Evolutionary conservation across 1,284 basidiomycete genomes (phyloP), one percentile per base, ranked within the genome.

Genomic region (Sphaerobolus stellatus): DNA sequence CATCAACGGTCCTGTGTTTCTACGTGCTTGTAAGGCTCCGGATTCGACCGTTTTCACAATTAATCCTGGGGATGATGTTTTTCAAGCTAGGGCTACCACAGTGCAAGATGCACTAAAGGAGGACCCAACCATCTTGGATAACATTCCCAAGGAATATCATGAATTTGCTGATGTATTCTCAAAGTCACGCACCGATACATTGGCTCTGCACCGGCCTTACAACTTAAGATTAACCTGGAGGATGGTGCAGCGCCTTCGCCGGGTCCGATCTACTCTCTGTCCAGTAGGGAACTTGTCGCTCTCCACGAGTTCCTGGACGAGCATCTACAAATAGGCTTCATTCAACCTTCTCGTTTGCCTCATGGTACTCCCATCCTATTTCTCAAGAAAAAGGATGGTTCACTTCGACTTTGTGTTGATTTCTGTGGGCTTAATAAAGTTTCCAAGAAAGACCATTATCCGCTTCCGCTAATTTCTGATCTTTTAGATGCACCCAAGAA

Each of bases 221-320:
- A 27, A 43, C 41, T 43, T 13, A 5, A 43, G 41, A 73, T 74
- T 38, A 62, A 68, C 1, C 50, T 74, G n/a, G 64, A 72, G 41
- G 64, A 68, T 1, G 70, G 67, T 2, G 65, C 58, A 25, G 16
- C 47, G 13, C 72, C 71, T 4, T 66, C 68, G 1, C 68, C 67
- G 16, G 68, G 71, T 2, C 66, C 64, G 1, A 60, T 73, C 28
- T 75, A 75, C 56, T 54, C 60, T 1, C 65, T 74, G 9, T 68
- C 70, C 1, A 59, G 56, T 13, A 50, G 57, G 3, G 71, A 76
- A 62, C 66, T 62, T 5, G 59, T 69, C n/a, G 65, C 66, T 0
- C 61, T 76, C 2, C 52, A 52, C 11, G 66, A 69, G n/a, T 75
- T 70, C 54, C 50, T 78, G 44, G 61, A 73, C 14, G 67, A 71